Evolutionary conservation across 2,329 filamentous ascomycete species (phyloP).

Genomic region (Ophiostoma angusticollis): DNA sequence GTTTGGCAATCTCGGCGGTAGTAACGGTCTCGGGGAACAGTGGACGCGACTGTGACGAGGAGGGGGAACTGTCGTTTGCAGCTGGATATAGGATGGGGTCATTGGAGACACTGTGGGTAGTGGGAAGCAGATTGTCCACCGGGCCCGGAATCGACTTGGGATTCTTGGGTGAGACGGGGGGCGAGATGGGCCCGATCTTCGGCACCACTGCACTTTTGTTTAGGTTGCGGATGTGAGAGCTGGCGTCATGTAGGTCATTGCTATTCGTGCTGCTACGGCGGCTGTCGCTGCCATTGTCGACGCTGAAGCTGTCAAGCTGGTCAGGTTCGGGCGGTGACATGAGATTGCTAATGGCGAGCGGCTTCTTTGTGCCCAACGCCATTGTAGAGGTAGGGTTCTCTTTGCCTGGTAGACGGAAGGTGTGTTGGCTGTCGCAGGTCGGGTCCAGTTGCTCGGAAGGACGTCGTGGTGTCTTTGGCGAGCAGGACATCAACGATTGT

Average conservation of each 20-base stretch:
- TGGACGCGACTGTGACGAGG: constrained; percentile 32
- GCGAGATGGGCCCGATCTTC: constrained; percentile 35
- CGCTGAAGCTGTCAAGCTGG: constrained; percentile 38
- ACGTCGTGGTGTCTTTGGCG: constrained; percentile 3
- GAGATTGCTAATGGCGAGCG: constrained; percentile 38
- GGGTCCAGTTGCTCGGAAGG: neutral
- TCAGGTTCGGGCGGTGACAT: constrained; percentile 50
- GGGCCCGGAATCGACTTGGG: constrained; percentile 20
- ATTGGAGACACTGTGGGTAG: constrained; percentile 19
- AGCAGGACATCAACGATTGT: neutral
- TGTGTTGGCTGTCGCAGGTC: neutral
- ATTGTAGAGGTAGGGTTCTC: neutral
- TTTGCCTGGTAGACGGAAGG: neutral
- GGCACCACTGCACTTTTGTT: constrained; percentile 18
- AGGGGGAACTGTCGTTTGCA: constrained; percentile 24
- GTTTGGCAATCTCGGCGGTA: constrained; percentile 30
- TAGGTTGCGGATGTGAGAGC: neutral
- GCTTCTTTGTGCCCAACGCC: constrained; percentile 23
- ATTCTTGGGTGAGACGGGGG: constrained; percentile 43
- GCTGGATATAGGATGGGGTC: constrained; percentile 47
- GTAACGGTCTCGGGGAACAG: constrained; percentile 33
- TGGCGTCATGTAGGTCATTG: constrained; percentile 3
- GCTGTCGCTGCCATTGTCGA: constrained; percentile 14
- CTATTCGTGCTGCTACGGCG: constrained; percentile 12
- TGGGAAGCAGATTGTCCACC: neutral